Evolutionary conservation across 1,284 basidiomycete genomes (phyloP).

Genomic region (Pseudozyma sp.): DNA sequence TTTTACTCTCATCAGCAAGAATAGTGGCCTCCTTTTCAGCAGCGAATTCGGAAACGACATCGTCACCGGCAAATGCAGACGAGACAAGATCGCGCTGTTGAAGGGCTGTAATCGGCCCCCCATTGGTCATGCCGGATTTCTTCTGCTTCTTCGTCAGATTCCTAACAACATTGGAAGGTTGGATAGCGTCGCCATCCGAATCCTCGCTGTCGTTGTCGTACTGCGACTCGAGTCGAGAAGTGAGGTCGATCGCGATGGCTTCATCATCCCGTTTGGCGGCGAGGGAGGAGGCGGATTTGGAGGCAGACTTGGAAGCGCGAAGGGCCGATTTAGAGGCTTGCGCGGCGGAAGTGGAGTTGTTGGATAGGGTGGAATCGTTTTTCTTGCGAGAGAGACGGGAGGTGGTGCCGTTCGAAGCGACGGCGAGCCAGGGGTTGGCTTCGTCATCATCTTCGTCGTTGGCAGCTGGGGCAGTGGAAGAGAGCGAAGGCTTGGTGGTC

Average conservation of each 20-base stretch:
- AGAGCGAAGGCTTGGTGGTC: constrained; percentile 3
- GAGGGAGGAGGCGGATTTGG: constrained; percentile 42
- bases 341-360: constrained; percentile 19
- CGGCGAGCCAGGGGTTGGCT: constrained; percentile 52
- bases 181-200: constrained; percentile 19
- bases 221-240: constrained; percentile 1
- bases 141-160: not conserved
- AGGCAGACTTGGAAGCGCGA: constrained; percentile 38
- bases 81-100: constrained; percentile 89
- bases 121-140: too few relatives aligned
- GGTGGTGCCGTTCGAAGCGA: constrained; percentile 5
- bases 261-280: constrained; percentile 24
- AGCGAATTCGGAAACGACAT: constrained; percentile 89
- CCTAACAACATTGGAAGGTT: not conserved
- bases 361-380: constrained; percentile 27
- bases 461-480: not conserved
- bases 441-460: constrained; percentile 17
- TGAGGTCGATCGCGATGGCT: constrained; percentile 21
- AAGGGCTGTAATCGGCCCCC: constrained; percentile 7
- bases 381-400: constrained; percentile 47
- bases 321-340: constrained; percentile 42
- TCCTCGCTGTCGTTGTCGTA: constrained; percentile 6
- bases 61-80: constrained; percentile 93
- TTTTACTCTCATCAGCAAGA: constrained; percentile 82
- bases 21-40: constrained; percentile 83